Evolutionary conservation across 148 eudicot species (phyloP), one percentile per base, ranked within the genome.

Genomic region (Agrostemma githago): DNA sequence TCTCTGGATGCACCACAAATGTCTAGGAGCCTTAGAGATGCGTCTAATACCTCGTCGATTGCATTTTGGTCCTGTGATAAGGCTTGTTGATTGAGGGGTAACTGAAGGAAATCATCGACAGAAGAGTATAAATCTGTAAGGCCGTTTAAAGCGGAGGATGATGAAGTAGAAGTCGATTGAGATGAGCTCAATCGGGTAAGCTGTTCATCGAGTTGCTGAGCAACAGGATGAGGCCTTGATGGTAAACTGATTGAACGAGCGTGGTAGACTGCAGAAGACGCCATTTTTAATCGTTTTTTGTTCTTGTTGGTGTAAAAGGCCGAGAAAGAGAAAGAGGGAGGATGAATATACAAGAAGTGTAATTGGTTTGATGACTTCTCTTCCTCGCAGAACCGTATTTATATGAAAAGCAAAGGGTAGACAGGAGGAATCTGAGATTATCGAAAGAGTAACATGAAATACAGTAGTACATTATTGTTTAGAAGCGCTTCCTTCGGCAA

Each of bases 21-120:
- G 75, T 87, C 90, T 41, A 87, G 76, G 21, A 87, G 78, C 74
- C 76, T 73, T 6, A 83, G 65, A 74, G 82, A 80, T 38, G 83
- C 80, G 48, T 83, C 84, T 61, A 83, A 74, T 5, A 59, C 62
- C 16, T 71, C 79, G 57, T 79, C 82, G 37, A 26, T 72, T 21
- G 70, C 8, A 0, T 71, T 54, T 14, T 38, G 37, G 12, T 64
- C 60, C 58, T 74, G 46, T 11, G 80, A 61, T 0, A 79, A 40
- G 44, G 34, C 37, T 60, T 73, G 74, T 71, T 79, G 83, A 19
- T 62, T 77, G 51, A 60, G 59, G 4, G 82, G 83, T 56, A 78
- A 11, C 6, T 69, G 80, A 14, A 85, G 78, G 39, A 85, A 72
- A 63, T 82, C 83, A 70, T 75, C 80, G 12, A 82, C 72, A 40